Evolutionary conservation across 495 filamentous ascomycete species (phyloP).

Genomic region (Viridothelium virens): DNA sequence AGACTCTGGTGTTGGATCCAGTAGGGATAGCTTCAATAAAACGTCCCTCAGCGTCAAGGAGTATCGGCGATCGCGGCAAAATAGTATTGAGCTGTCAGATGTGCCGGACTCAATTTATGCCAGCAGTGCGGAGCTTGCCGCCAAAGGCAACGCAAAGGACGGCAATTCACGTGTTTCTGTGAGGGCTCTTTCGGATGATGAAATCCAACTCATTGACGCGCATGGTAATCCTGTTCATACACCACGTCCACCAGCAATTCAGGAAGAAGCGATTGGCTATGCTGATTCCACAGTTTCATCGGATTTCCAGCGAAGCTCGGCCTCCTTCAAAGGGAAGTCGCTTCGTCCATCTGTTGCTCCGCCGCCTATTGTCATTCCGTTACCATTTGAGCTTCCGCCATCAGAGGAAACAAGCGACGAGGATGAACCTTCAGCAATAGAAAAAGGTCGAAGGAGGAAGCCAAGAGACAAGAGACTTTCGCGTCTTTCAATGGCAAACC

Average conservation of each 20-base stretch:
- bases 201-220: conserved; percentile 25
- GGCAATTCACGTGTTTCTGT: conserved; percentile 17
- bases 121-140: conserved; percentile 9
- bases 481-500: conserved; percentile 4
- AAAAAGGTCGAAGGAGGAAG: background rate
- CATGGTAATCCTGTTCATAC: conserved; percentile 17
- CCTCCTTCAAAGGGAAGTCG: conserved; percentile 1
- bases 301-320: conserved; percentile 7
- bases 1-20: conserved; percentile 48
- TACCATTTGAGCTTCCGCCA: conserved; percentile 53
- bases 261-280: conserved; percentile 5
- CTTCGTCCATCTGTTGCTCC: conserved; percentile 20
- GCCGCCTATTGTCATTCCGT: conserved; percentile 32
- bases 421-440: conserved; percentile 52
- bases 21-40: conserved; percentile 47
- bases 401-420: conserved; percentile 38
- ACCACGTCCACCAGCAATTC: conserved; percentile 9
- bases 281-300: background rate
- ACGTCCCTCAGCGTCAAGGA: conserved; percentile 33
- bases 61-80: conserved; percentile 22
- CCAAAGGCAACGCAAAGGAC: conserved; percentile 8
- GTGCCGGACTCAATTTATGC: conserved; percentile 10
- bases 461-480: conserved; percentile 28
- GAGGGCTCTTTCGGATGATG: conserved; percentile 22
- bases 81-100: conserved; percentile 24